Evolutionary conservation across 164 flowering plant species (phyloP).

Genomic region (Liquidambar formosana): DNA sequence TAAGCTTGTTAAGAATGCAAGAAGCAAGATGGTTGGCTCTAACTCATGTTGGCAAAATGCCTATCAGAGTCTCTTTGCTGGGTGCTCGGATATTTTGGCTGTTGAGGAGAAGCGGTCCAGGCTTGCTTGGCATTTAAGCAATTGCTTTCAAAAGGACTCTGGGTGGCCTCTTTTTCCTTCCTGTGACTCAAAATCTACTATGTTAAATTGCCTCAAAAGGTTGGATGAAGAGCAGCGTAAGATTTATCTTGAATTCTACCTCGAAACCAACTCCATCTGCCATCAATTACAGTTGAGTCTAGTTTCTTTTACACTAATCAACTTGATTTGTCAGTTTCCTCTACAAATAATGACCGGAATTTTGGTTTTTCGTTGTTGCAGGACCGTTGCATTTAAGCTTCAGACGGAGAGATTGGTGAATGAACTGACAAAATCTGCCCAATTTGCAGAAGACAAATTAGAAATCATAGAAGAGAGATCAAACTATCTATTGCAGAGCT

Average conservation of each 20-base stretch:
- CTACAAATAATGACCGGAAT: neutral
- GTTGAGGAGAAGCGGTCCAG: slow-evolving; percentile 57
- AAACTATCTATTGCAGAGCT: slow-evolving; percentile 36
- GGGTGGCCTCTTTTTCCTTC: slow-evolving; percentile 62
- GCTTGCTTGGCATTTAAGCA: slow-evolving; percentile 75
- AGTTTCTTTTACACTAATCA: neutral
- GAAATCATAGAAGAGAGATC: slow-evolving; percentile 51
- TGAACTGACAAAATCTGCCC: slow-evolving; percentile 54
- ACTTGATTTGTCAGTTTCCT: neutral
- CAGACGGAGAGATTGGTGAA: slow-evolving; percentile 76
- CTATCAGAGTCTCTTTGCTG: slow-evolving; percentile 51
- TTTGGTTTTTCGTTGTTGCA: slow-evolving; percentile 24
- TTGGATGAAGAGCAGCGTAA: slow-evolving; percentile 43
- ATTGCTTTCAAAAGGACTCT: slow-evolving; percentile 72
- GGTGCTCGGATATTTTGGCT: slow-evolving; percentile 57
- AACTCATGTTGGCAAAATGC: slow-evolving; percentile 74
- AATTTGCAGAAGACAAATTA: slow-evolving; percentile 54
- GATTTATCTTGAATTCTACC: slow-evolving; percentile 62
- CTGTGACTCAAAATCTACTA: slow-evolving; percentile 40
- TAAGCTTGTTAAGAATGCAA: slow-evolving; percentile 50
- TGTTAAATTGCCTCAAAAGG: slow-evolving; percentile 49
- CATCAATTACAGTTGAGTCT: slow-evolving; percentile 70
- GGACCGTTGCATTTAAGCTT: slow-evolving; percentile 58
- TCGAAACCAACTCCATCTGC: slow-evolving; percentile 73
- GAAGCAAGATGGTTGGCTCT: slow-evolving; percentile 31